Evolutionary conservation across 2,329 filamentous ascomycete species (phyloP).

Genomic region (Fusarium haematococcum): DNA sequence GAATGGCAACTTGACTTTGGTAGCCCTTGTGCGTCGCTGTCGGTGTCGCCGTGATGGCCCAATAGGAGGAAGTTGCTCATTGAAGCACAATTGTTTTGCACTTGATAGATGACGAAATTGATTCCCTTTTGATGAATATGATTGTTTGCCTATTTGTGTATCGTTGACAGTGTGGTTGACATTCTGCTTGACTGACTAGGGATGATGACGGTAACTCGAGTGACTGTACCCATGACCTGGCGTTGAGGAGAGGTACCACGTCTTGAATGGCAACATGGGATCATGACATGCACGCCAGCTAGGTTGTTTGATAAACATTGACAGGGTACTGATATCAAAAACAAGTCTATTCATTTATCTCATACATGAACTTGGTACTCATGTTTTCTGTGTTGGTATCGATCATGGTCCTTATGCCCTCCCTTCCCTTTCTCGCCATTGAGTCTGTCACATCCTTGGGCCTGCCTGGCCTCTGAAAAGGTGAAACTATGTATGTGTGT

Average conservation of each 20-base stretch:
- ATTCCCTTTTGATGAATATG: conserved; percentile 40
- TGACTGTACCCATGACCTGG: neutral
- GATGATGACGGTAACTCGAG: neutral
- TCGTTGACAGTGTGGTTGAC: neutral
- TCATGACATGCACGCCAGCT: neutral
- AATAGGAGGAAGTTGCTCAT: conserved; percentile 20
- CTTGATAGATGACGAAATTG: conserved; percentile 50
- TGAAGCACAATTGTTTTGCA: conserved; percentile 35
- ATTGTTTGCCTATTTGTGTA: neutral
- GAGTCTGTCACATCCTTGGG: conserved; percentile 11
- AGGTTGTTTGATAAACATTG: neutral
- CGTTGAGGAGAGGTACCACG: neutral
- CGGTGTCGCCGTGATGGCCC: conserved; percentile 10
- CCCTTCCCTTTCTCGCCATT: neutral
- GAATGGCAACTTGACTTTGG: conserved; percentile 29
- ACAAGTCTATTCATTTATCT: conserved; percentile 35
- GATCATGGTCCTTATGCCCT: conserved; percentile 23
- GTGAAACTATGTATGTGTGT: neutral
- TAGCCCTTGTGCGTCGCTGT: conserved; percentile 7
- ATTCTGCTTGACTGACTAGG: neutral
- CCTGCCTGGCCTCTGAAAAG: neutral
- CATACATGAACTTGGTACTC: conserved; percentile 28
- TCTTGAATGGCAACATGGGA: neutral
- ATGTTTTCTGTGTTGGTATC: conserved; percentile 39
- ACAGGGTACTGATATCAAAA: neutral